Evolutionary conservation across 208 protist species (phyloP), one percentile per base, ranked within the genome.

Genomic region (Giardia muris): DNA sequence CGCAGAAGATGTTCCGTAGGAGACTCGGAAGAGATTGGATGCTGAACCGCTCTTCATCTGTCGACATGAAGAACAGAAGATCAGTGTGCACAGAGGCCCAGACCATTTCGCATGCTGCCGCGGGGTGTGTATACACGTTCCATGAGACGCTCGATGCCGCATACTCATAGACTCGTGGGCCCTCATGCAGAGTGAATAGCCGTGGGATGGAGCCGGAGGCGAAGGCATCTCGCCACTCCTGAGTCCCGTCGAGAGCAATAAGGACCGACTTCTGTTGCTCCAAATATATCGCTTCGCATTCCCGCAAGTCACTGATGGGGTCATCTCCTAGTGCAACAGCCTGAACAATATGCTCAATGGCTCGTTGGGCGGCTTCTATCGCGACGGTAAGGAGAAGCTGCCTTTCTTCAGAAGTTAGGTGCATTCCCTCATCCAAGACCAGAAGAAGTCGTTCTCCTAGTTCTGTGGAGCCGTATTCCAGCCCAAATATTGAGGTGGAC

Each of bases 1-100:
- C 87, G 45, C 87, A 90, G 1, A 90, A 90, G 30, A 90, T n/a
- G 45, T 90, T 90, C 2, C 87, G n/a, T n/a, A 90, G 10, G n/a
- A 2, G 0, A 4, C 45, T 46, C 43, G 87, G 87, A 43, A 90
- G 45, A n/a, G 43, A 47, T n/a, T 90, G 87, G 1, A 90, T 46
- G 2, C 42, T 47, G 45, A 90, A 90, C 45, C 87, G 1, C n/a
- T 90, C 87, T 22, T 90, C 87, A n/a, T 90, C 87, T n/a, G 2
- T 47, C 0, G 87, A 3, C 2, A 39, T n/a, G n/a, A 90, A 90
- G 1, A 90, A 43, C 1, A 90, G 1, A n/a, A 90, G 43, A 90
- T 90, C 87, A 43, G 87, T n/a, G 46, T 90, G 43, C 4, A 90
- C n/a, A 43, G 87, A 48, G 2, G 42, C 45, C 87, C 87, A 90